Evolutionary conservation across 2,329 filamentous ascomycete species (phyloP).

Genomic region (Ophidiomyces ophidiicola): DNA sequence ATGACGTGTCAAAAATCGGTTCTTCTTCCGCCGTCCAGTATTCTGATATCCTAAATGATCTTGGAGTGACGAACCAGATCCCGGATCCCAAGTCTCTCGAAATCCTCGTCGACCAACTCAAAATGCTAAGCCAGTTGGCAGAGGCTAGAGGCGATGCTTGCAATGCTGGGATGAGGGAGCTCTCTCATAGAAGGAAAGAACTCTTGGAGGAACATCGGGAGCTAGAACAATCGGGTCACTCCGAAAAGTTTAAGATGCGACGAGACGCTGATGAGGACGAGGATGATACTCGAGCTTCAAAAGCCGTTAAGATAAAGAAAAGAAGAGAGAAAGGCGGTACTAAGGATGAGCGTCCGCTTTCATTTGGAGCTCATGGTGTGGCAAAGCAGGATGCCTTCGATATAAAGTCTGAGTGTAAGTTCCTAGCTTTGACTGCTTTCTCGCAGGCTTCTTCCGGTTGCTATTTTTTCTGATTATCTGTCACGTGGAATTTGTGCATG

Average conservation of each 20-base stretch:
- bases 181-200: slow-evolving; percentile 47
- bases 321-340: slow-evolving; percentile 56
- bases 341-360: slow-evolving; percentile 48
- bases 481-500: too few species aligned
- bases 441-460: neutral
- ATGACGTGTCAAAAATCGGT: slow-evolving; percentile 38
- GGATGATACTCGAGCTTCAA: slow-evolving; percentile 36
- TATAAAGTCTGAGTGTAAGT: slow-evolving; percentile 43
- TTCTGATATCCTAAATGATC: slow-evolving; percentile 46
- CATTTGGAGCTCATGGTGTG: slow-evolving; percentile 51
- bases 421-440: neutral
- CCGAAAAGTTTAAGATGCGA: slow-evolving; percentile 37
- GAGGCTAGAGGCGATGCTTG: slow-evolving; percentile 46
- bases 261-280: slow-evolving; percentile 35
- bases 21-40: slow-evolving; percentile 41
- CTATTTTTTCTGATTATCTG: too few species aligned
- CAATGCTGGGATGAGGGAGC: slow-evolving; percentile 48
- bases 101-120: slow-evolving; percentile 43
- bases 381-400: slow-evolving; percentile 53
- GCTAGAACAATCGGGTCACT: slow-evolving; percentile 35
- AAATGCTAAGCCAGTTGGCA: slow-evolving; percentile 45
- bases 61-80: slow-evolving; percentile 38
- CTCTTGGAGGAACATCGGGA: slow-evolving; percentile 42
- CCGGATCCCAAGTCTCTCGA: slow-evolving; percentile 38
- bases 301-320: slow-evolving; percentile 59